Conservation (phyloP, 495 filamentous ascomycete species). For the Collariella sp. region DNA sequence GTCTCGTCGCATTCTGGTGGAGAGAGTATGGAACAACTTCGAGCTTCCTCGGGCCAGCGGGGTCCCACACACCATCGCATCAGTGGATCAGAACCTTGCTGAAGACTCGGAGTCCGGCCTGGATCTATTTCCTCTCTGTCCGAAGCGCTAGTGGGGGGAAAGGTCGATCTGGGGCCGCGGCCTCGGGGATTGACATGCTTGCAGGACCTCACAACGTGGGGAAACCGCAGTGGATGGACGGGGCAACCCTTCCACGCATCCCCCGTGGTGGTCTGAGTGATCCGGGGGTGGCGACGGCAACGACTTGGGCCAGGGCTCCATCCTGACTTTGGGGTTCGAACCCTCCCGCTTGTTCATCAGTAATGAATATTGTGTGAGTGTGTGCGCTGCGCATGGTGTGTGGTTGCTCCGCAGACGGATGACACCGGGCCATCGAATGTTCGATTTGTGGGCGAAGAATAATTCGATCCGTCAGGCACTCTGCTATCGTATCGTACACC, state of each 20-base stretch:
- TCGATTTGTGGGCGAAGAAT: background rate
- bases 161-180: slow-evolving; percentile 2
- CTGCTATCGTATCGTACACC: background rate
- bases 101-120: background rate
- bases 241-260: background rate
- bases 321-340: background rate
- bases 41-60: background rate
- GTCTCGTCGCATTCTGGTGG: background rate
- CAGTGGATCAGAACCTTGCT: background rate
- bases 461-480: background rate
- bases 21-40: background rate
- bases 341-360: background rate
- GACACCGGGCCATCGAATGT: background rate
- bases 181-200: background rate
- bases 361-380: too few relatives aligned
- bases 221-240: slow-evolving; percentile 4
- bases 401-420: background rate
- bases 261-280: background rate
- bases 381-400: too few relatives aligned
- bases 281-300: slow-evolving; percentile 2
- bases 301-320: background rate
- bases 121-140: background rate
- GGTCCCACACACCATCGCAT: background rate
- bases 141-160: slow-evolving; percentile 3
- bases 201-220: slow-evolving; percentile 11